A percentile compares a stretch with the other conserved stretches of the same genome.
These are phyloP conservation scores for Pythium myriotylum DNA, from an alignment of 352 stramenopile species.

Conservation along the genomic window DNA sequence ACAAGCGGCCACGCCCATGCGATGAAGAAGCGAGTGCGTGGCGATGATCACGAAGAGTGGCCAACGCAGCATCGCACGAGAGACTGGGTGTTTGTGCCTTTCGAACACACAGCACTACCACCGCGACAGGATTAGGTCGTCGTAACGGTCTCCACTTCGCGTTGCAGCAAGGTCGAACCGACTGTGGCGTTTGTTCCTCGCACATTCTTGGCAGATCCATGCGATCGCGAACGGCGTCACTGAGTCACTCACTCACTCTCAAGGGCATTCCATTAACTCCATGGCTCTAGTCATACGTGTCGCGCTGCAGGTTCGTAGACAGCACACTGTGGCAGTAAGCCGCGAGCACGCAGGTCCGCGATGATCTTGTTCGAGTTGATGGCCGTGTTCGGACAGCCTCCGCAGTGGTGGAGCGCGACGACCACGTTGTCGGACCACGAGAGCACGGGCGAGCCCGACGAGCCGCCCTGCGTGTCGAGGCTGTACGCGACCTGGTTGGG, in stretches of 20 bases:
- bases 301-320: no score
- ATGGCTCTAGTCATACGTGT: no score
- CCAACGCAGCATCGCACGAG: neutral
- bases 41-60: neutral
- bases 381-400: slow-evolving; percentile 69
- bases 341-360: slow-evolving; percentile 39
- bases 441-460: slow-evolving; percentile 69
- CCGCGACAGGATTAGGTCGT: no score
- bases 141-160: neutral
- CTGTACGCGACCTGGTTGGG: slow-evolving; percentile 63
- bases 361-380: slow-evolving; percentile 73
- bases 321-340: slow-evolving; percentile 47
- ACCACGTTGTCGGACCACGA: slow-evolving; percentile 55
- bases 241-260: no score
- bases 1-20: neutral
- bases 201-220: no score
- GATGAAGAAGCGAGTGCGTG: neutral
- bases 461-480: slow-evolving; percentile 67
- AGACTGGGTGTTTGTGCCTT: no score
- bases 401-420: slow-evolving; percentile 74
- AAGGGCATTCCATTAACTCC: no score
- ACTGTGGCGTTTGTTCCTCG: no score
- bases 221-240: no score
- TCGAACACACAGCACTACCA: no score
- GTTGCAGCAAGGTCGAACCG: neutral